Evolutionary conservation across 1,284 basidiomycete species (phyloP).

Genomic region (Ustilago nuda): DNA sequence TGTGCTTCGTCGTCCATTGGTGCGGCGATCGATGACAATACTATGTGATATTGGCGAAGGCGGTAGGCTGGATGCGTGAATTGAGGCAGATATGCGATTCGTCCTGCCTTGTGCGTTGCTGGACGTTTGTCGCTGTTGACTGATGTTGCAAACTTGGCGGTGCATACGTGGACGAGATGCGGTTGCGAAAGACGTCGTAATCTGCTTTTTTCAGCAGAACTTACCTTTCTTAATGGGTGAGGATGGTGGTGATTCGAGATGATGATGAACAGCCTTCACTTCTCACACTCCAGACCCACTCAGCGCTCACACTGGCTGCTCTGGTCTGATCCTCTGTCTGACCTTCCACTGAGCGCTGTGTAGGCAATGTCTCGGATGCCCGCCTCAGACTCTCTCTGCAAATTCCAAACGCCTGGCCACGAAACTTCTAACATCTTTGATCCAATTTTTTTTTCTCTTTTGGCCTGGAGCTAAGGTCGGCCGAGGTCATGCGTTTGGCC

Average conservation of each 20-base stretch:
- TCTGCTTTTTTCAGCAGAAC: conserved; percentile 13
- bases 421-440: not conserved
- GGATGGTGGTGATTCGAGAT: conserved; percentile 50
- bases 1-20: not conserved
- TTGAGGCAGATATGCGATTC: not conserved
- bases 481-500: not conserved
- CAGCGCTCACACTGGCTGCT: not conserved
- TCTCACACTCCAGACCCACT: conserved; percentile 9
- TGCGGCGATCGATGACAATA: not conserved
- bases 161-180: conserved; percentile 4
- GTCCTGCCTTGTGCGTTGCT: not conserved
- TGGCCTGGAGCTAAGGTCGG: not conserved
- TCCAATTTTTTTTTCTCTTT: not conserved
- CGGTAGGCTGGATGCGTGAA: not conserved
- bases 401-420: no score
- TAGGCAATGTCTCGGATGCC: no score
- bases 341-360: conserved; percentile 4
- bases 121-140: not conserved
- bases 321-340: not conserved
- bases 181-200: conserved; percentile 20
- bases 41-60: not conserved
- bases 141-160: not conserved
- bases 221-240: conserved; percentile 50
- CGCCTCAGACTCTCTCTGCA: not conserved
- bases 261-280: conserved; percentile 25